Base-by-base conservation (phyloP, 352 stramenopile species). In the Phytopythium cucurbitacearum region DNA sequence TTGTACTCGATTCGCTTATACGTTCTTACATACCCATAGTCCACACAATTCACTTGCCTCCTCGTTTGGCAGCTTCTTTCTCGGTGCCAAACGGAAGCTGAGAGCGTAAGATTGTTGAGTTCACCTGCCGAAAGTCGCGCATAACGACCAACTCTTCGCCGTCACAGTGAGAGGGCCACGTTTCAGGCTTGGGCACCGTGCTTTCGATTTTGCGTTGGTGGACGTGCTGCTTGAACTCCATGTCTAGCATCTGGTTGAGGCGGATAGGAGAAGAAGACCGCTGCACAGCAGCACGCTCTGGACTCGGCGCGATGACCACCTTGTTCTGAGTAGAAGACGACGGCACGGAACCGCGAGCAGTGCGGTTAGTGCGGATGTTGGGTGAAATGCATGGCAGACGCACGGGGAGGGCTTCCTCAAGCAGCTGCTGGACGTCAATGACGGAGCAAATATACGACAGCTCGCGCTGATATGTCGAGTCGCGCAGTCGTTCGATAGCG, bases 401-500 rank as follows among this genome's bases (percentile, higher is more conserved):
- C 11, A 80, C 48, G 0, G 51, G 53, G 3, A 50, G 28, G 36
- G 46, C 8, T 40, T 59, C 61, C 43, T 65, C 36, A 5, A 56
- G 10, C 4, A 45, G 15, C 16, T 60, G 46, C 8, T 51, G n/a
- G 12, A 91, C 59, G 13, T 87, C 73, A 13, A 87, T 61, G 16
- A 80, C 59, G 4, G 63, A 64, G 48, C 71, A 80, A 15, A 91
- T 56, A 42, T 83, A 83, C 8, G 69, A 66, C 11, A 91, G 59
- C 35, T 91, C 80, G 5, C 72, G 66, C 32, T 87, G 65, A 40
- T 87, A 87, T 9, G 52, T 70, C 9, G 65, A 37, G 46, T 80
- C 73, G 39, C 80, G 71, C 1, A 91, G 56, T 38, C 75, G 76
- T 53, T 87, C 77, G 6, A 76, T 57, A 5, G 80, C 80, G 44